Percentiles rank a stretch among this genome's conserved stretches.
Evolutionary conservation across 441 rosid genomes (phyloP).

Genomic region (Pelargonium fulgidum): DNA sequence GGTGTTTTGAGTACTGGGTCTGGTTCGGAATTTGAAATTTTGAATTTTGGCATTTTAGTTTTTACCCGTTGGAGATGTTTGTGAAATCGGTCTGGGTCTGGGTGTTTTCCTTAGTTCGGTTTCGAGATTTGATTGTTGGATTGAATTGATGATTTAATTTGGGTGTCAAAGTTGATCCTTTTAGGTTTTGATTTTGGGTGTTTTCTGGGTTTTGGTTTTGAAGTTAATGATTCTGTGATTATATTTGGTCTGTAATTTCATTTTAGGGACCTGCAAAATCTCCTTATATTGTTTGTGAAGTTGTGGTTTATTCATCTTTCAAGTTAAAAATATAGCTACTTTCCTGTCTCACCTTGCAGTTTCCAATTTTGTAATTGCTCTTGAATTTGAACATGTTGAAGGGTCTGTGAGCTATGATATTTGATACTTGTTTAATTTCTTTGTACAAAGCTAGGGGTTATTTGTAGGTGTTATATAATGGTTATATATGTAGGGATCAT

Average conservation of each 20-base stretch:
- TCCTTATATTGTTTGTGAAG: not conserved
- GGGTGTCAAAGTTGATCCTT: no score
- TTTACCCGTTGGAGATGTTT: not conserved
- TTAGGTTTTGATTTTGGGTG: not conserved
- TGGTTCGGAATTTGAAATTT: constrained; percentile 10
- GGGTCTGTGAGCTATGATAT: not conserved
- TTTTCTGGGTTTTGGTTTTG: not conserved
- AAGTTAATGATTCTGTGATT: not conserved
- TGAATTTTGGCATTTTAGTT: not conserved
- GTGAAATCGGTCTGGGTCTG: not conserved
- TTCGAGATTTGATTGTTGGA: not conserved
- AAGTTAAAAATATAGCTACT: no score
- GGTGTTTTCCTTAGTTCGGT: not conserved
- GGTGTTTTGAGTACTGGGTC: not conserved
- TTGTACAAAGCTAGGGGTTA: not conserved
- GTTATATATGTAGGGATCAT: constrained; percentile 12
- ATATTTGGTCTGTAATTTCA: not conserved
- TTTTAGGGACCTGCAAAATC: not conserved
- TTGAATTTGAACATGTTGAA: not conserved
- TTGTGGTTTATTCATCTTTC: no score
- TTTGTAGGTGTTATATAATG: not conserved
- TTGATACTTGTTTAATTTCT: not conserved
- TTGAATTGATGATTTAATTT: not conserved
- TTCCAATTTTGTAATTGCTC: no score
- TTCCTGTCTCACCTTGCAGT: no score